Evolutionary conservation across 2,329 filamentous ascomycete genomes (phyloP), one percentile per base, ranked within the genome.

Genomic region (Botrytis fragariae): DNA sequence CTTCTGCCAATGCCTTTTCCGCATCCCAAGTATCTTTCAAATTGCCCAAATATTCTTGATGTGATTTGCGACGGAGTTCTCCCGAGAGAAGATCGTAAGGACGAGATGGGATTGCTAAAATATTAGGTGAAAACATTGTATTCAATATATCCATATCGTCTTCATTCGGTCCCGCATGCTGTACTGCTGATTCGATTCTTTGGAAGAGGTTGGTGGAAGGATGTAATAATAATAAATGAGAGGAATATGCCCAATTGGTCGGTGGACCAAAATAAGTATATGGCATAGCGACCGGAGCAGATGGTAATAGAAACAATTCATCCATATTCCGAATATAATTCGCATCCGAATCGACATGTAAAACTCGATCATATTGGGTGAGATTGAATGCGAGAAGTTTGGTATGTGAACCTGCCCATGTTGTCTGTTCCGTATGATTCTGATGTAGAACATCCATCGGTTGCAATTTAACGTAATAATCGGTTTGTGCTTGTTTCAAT

Each of bases 31-130:
- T 78, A 75, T 86, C 84, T 9, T 84, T 78, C 72, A 82, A 83
- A 61, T 71, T 64, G 2, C 86, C 86, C 4, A 90, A 77, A 75
- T 87, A 90, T 3, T 81, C 80, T 0, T 77, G 77, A 76, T 90
- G 88, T n/a, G 87, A 82, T 29, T 84, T 79, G 1, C 77, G 79
- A 4, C 88, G 84, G 77, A 90, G 89, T 78, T 90, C 88, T 32
- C 87, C 86, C 2, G 86, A 85, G 6, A 89, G 78, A 25, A 90
- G 81, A 10, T 85, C 85, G 77, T 88, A 90, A 9, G 85, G 84
- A 7, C 87, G 83, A 76, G 90, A 88, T 0, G 88, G 87, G 8
- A 90, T 82, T 12, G 88, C 84, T 75, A 89, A 77, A 2, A 86
- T 86, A 35, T 81, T 84, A 48, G 85, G 80, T 25, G 45, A n/a